Percentiles rank a stretch among this genome's conserved stretches.
phyloP scores from a whole-genome alignment of 805 yeast species.

The Saccharomyces mikatae region DNA sequence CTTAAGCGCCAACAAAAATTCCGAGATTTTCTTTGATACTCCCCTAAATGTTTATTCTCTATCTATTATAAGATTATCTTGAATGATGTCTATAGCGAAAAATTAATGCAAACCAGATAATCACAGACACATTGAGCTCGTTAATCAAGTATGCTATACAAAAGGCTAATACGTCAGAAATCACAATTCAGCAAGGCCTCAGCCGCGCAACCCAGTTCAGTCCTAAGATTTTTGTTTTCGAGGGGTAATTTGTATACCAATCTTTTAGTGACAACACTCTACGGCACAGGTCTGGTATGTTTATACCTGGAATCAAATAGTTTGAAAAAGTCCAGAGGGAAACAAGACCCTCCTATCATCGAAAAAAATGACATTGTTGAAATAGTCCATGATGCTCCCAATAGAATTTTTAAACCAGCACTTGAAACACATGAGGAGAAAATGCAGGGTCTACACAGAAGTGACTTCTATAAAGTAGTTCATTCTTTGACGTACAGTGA shows the following conservation, averaged over 20 bases:
- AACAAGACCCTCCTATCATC: neutral
- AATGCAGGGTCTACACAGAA: slow-evolving; percentile 2
- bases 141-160: neutral
- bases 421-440: slow-evolving; percentile 1
- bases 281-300: neutral
- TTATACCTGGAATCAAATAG: neutral
- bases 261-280: neutral
- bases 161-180: neutral
- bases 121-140: neutral
- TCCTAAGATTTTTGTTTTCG: neutral
- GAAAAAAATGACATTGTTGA: slow-evolving; percentile 2
- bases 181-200: neutral
- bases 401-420: slow-evolving; percentile 8
- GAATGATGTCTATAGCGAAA: neutral
- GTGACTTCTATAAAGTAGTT: slow-evolving; percentile 3
- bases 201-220: neutral
- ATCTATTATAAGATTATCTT: neutral
- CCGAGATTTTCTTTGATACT: neutral
- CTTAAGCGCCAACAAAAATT: neutral
- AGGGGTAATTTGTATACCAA: neutral
- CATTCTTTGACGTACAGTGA: slow-evolving; percentile 17
- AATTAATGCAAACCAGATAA: neutral
- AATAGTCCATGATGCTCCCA: slow-evolving; percentile 13
- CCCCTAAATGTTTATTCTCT: neutral
- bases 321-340: neutral